Percentiles rank a stretch among this genome's conserved stretches.
Evolutionary conservation across 1,284 basidiomycete genomes (phyloP).

Genomic region (Meira miltonrushii): DNA sequence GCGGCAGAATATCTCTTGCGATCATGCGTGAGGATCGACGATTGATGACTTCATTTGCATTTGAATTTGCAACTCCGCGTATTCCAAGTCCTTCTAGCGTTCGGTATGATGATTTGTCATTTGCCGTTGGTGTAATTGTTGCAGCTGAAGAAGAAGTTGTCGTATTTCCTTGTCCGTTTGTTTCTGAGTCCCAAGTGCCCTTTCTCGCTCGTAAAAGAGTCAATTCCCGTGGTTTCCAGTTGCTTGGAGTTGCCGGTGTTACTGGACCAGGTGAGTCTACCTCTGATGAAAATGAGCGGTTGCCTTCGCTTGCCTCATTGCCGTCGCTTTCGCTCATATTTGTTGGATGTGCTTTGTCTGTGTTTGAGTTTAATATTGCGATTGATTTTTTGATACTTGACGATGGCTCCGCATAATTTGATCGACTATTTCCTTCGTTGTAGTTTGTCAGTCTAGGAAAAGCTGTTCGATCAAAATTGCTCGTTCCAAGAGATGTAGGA

Average conservation of each 20-base stretch:
- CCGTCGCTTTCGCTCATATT: background rate
- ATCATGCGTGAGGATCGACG: no score
- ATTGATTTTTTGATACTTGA: no score
- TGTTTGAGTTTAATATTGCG: no score
- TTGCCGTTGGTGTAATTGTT: constrained; percentile 3
- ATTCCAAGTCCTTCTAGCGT: no score
- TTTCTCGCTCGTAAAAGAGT: constrained; percentile 24
- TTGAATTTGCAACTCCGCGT: no score
- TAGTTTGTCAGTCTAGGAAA: no score
- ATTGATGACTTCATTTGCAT: no score
- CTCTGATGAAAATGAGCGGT: constrained; percentile 25
- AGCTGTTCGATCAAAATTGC: background rate
- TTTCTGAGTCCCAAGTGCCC: constrained; percentile 12
- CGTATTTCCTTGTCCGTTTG: constrained; percentile 13
- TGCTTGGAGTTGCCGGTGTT: constrained; percentile 24
- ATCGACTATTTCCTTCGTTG: background rate
- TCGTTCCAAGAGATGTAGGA: background rate
- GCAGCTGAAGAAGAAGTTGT: background rate
- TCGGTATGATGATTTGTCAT: no score
- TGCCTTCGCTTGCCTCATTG: constrained; percentile 1
- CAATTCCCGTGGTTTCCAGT: constrained; percentile 32
- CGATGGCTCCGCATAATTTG: no score
- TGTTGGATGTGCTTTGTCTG: no score
- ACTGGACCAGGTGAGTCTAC: constrained; percentile 17
- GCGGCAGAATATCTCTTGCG: no score